Evolutionary conservation across 352 stramenopile genomes (phyloP).

Genomic region (Globisporangium paddicum): DNA sequence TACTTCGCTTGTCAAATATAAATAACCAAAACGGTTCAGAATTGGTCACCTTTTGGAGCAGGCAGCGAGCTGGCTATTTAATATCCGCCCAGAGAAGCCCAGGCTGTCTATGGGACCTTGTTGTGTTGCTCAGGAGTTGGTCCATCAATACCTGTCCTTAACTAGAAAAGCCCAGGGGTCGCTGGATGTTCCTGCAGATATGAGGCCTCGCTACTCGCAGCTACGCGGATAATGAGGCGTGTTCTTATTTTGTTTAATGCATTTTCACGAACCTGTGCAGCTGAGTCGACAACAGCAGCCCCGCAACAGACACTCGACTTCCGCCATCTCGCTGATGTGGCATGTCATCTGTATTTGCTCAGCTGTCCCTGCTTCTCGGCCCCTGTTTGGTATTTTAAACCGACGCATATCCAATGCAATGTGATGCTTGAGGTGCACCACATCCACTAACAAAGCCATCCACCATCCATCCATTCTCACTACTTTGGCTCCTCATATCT

Average conservation of each 20-base stretch:
- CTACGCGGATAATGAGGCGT: too few species aligned
- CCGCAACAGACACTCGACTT: background rate
- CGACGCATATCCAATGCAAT: too few species aligned
- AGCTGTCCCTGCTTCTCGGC: too few species aligned
- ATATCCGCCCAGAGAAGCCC: conserved; percentile 6
- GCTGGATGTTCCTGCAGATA: too few species aligned
- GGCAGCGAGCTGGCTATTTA: too few species aligned
- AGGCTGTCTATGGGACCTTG: too few species aligned
- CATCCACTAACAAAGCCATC: too few species aligned
- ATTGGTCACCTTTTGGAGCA: conserved; percentile 5
- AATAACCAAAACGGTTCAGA: conserved; percentile 7
- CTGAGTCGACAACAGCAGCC: background rate
- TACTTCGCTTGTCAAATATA: background rate
- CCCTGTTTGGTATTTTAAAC: too few species aligned
- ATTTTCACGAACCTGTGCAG: background rate
- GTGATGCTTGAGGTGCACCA: too few species aligned
- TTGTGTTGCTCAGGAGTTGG: background rate
- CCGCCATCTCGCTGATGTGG: background rate
- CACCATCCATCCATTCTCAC: too few species aligned
- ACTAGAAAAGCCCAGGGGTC: too few species aligned
- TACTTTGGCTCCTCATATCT: background rate
- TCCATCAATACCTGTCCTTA: background rate
- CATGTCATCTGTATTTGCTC: background rate
- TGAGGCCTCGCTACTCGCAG: too few species aligned
- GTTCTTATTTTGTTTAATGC: background rate